Evolutionary conservation across 75 land plant species (phyloP).

Genomic region (Gnetum montanum): DNA sequence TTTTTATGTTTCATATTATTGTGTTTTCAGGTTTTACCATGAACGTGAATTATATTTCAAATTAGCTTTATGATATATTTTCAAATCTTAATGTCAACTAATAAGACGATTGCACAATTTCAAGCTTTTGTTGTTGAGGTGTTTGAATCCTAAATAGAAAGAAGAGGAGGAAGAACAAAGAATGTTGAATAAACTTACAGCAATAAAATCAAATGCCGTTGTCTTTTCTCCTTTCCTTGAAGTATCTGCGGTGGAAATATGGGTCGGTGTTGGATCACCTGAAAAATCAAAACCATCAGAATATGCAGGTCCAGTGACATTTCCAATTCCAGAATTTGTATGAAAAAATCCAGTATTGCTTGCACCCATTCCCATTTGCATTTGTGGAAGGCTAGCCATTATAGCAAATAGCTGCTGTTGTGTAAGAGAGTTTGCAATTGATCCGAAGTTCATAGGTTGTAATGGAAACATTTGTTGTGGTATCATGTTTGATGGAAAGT

Average conservation of each 20-base stretch:
- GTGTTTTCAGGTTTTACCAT: background rate
- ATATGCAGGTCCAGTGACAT: slow-evolving; percentile 14
- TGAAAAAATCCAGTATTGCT: slow-evolving; percentile 6
- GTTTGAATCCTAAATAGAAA: too few relatives aligned
- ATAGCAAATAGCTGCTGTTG: slow-evolving; percentile 54
- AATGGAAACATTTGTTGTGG: slow-evolving; percentile 29
- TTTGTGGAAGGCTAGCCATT: slow-evolving; percentile 44
- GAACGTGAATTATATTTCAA: background rate
- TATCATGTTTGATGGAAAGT: slow-evolving; percentile 31
- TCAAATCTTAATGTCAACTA: too few relatives aligned
- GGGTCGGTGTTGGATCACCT: slow-evolving; percentile 20
- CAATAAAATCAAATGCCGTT: slow-evolving; percentile 68
- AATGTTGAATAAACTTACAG: slow-evolving; percentile 30
- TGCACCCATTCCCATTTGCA: slow-evolving; percentile 19
- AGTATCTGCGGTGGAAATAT: slow-evolving; percentile 14
- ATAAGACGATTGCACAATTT: too few relatives aligned
- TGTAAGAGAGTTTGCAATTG: slow-evolving; percentile 44
- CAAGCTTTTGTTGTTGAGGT: too few relatives aligned
- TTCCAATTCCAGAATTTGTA: slow-evolving; percentile 7
- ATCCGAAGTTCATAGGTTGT: slow-evolving; percentile 36
- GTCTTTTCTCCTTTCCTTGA: slow-evolving; percentile 54
- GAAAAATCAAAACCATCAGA: slow-evolving; percentile 55
- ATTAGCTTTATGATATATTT: too few relatives aligned
- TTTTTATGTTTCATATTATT: background rate
- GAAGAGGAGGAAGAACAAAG: background rate